Base-by-base conservation (phyloP, 1,284 basidiomycete genomes). In the Amylostereum chailletii region DNA sequence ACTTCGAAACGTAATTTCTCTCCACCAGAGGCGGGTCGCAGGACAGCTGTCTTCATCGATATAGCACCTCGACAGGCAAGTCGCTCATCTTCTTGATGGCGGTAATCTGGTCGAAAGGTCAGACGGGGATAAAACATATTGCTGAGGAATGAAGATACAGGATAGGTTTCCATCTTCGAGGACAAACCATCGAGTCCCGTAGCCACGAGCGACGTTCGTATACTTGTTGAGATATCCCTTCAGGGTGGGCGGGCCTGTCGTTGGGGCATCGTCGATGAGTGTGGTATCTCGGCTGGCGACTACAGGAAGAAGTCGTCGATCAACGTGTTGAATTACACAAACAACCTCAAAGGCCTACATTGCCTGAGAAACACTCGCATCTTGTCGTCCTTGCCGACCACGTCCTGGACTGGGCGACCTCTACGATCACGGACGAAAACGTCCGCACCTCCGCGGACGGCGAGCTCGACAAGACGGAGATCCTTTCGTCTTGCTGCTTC, bases 141-240 rank as follows among this genome's bases (percentile, higher is more conserved):
- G 42, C 46, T 40, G 3, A 43, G 19, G 1, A 19, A 3, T n/a
- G 5, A 50, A 7, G 74, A 38, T 62, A 86, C 90, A 94, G 31
- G 87, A 90, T 8, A 95, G 68, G 34, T 88, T 73, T 4, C 93
- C 95, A 53, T 90, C 81, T 58, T 90, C 83, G 37, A 98, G 76
- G 0, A 97, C 93, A 61, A 98, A 96, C 93, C 94, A 98, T 0
- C 95, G 76, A 0, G 89, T 89, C 58, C 86, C 87, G 67, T 94
- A 97, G 0, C 95, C 94, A 57, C 83, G 82, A 0, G 91, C 91
- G 38, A 94, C 84, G 58, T 94, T 95, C 3, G 87, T 85, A 64
- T 93, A 95, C 66, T 95, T 95, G 62, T 86, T 89, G 19, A 93
- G 70, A 59, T 91, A 94, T 0, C 92, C 92, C 55, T 80, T 81